Conservation (phyloP, 2,329 filamentous ascomycete genomes). For the Pyricularia sp. region DNA sequence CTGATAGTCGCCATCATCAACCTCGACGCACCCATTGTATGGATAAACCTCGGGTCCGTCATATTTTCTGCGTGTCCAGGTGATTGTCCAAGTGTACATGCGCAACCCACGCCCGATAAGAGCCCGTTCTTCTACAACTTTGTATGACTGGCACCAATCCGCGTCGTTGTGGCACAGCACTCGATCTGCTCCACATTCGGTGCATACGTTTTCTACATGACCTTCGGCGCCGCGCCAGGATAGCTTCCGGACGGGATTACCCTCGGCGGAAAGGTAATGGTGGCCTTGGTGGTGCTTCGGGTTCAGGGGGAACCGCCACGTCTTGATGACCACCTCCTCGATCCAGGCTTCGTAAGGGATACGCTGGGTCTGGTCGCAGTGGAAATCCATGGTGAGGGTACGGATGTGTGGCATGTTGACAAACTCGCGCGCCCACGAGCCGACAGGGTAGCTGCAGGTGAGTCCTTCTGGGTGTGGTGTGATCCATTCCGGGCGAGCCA, state of each 20-base stretch:
- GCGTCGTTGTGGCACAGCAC: no score
- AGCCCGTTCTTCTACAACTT: neutral
- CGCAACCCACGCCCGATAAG: neutral
- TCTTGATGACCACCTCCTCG: neutral
- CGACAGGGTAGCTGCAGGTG: neutral
- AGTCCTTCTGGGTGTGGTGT: neutral
- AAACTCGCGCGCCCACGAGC: slow-evolving; percentile 3
- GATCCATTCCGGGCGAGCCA: neutral
- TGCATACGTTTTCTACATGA: neutral
- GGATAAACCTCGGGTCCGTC: neutral
- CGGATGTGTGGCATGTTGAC: slow-evolving; percentile 2
- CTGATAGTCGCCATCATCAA: neutral
- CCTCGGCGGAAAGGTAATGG: neutral
- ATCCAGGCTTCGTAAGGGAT: neutral
- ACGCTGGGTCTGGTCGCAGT: neutral
- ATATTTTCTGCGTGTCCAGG: neutral
- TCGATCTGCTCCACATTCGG: neutral
- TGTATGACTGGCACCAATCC: neutral
- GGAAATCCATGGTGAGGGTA: slow-evolving; percentile 2
- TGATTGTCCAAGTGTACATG: slow-evolving; percentile 1
- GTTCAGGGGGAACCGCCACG: slow-evolving; percentile 3
- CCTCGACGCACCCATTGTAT: neutral
- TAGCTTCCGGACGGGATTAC: neutral
- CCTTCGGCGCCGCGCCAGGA: neutral
- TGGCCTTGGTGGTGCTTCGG: slow-evolving; percentile 2